Evolutionary conservation across 2,329 filamentous ascomycete species (phyloP), one percentile per base, ranked within the genome.

Genomic region (Mycogone perniciosa): DNA sequence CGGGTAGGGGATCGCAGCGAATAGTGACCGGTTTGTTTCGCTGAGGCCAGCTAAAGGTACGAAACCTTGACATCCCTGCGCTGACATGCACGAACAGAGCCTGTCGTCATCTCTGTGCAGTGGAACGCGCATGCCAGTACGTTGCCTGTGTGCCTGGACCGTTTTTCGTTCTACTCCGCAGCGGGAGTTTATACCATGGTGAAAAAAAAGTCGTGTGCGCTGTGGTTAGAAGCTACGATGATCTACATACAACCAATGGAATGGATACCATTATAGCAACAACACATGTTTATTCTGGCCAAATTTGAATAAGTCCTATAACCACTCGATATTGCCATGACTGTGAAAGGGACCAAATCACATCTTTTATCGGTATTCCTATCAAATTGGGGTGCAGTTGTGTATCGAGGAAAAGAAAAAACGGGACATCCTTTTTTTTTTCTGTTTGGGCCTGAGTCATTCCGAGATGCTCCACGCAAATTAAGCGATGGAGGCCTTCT

Each of bases 21-120:
- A 57, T 56, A 44, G 48, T 35, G 47, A 51, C 64, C 62, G 64
- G 63, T 65, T 64, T 64, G 56, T 66, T 65, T 65, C 64, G 64
- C 60, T 55, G 50, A 51, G 48, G 55, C 57, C 61, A 53, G 50
- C 49, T 47, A 50, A n/a, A 9, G 11, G 13, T 31, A 5, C 20
- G 20, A 20, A 20, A 20, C 20, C 20, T 20, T 20, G 20, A 20
- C 20, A 20, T 20, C 20, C 20, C 20, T 20, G 20, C 20, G 20
- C 26, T 29, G 39, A 29, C 39, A 29, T 5, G 39, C 39, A 26
- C 13, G 39, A 42, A 42, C 6, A 42, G 20, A 38, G 35, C 7
- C 35, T 20, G 35, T 38, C 35, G 35, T 38, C 35, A 38, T 38
- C 35, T 20, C 35, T 38, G 35, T 38, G 35, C 35, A 38, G n/a